phyloP scores from a whole-genome alignment of 2,329 filamentous ascomycete genomes.

The Ophiocordyceps sinensis region DNA sequence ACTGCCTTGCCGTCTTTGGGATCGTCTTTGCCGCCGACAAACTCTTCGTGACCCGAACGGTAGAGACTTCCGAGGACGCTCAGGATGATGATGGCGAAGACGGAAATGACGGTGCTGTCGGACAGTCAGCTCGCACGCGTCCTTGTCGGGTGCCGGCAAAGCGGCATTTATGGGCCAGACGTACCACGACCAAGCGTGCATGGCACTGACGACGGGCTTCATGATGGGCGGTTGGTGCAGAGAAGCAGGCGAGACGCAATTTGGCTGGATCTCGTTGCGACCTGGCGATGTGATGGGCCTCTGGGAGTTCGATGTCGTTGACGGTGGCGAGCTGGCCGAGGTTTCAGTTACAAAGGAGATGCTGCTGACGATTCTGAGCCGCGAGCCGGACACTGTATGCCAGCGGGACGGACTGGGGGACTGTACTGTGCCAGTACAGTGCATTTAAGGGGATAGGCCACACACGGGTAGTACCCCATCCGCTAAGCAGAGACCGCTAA shows the following conservation, averaged over 20 bases:
- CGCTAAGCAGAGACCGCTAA: no score
- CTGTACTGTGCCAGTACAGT: no score
- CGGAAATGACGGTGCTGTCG: conserved; percentile 54
- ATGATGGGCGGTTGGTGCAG: conserved; percentile 36
- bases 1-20: conserved; percentile 64
- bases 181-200: conserved; percentile 94
- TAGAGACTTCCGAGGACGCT: conserved; percentile 56
- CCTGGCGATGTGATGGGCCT: background rate
- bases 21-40: conserved; percentile 62
- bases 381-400: no score
- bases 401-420: no score
- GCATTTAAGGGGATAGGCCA: no score
- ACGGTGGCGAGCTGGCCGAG: no score
- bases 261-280: background rate
- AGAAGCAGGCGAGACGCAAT: background rate
- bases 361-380: no score
- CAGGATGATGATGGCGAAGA: conserved; percentile 52
- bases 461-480: no score
- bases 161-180: conserved; percentile 13
- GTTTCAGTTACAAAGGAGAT: no score
- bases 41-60: conserved; percentile 64
- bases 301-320: background rate
- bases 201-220: conserved; percentile 86
- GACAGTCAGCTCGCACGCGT: conserved; percentile 9
- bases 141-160: background rate